A percentile compares a stretch with the other conserved stretches of the same genome.
phyloP scores from a whole-genome alignment of 805 yeast species.

The Monosporozyma servazzii region DNA sequence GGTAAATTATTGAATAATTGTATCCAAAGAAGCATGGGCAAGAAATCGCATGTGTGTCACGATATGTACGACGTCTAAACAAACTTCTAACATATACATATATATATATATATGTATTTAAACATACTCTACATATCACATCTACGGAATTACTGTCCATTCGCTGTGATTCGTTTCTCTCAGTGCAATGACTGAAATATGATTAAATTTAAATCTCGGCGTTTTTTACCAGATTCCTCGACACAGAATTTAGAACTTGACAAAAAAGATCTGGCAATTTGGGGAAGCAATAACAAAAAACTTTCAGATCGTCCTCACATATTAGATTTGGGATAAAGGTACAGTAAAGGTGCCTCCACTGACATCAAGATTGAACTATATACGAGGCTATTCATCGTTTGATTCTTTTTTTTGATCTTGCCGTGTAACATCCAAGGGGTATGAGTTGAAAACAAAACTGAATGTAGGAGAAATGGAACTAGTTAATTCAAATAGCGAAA shows the following conservation, averaged over 20 bases:
- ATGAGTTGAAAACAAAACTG: background rate
- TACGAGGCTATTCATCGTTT: background rate
- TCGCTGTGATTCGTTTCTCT: background rate
- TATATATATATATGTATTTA: too few species aligned
- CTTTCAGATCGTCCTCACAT: background rate
- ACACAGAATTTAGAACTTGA: background rate
- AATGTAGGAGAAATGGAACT: constrained; percentile 28
- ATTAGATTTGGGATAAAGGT: background rate
- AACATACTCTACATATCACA: too few species aligned
- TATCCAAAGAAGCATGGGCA: constrained; percentile 45
- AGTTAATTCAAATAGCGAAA: constrained; percentile 30
- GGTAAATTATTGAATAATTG: constrained; percentile 46
- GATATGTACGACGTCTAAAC: constrained; percentile 38
- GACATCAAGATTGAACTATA: background rate
- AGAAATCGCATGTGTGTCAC: constrained; percentile 37
- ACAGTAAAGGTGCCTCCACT: background rate
- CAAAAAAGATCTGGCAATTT: background rate
- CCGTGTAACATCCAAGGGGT: background rate
- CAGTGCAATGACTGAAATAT: background rate
- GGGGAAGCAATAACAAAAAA: background rate
- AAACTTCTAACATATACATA: too few species aligned
- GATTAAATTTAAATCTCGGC: background rate
- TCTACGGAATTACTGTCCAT: background rate
- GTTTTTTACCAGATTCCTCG: background rate
- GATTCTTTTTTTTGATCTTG: background rate